Evolutionary conservation across 345 rosid genomes (phyloP).

Genomic region (Lepidium sativum): DNA sequence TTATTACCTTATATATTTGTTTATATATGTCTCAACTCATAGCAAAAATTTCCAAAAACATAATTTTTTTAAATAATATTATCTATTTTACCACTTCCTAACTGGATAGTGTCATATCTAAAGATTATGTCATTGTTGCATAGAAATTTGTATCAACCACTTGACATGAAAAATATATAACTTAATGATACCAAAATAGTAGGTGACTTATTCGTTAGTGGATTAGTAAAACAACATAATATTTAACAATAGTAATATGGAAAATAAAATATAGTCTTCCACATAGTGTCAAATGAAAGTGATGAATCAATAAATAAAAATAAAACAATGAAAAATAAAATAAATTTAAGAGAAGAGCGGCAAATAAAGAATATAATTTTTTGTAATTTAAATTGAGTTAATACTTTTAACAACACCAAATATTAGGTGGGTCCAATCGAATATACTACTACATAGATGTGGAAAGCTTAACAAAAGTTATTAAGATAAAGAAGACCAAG

Average conservation of each 20-base stretch:
- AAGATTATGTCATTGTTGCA: background rate
- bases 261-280: background rate
- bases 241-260: background rate
- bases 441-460: conserved; percentile 2
- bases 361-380: background rate
- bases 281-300: background rate
- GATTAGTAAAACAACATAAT: background rate
- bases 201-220: background rate
- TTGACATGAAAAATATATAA: background rate
- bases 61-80: background rate
- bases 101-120: conserved; percentile 14
- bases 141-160: background rate
- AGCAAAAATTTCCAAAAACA: conserved; percentile 3
- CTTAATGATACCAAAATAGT: background rate
- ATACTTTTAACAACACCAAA: too few species aligned
- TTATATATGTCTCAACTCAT: background rate
- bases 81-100: conserved; percentile 9
- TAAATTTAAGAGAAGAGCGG: background rate
- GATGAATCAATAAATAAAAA: background rate
- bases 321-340: background rate
- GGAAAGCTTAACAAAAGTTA: background rate
- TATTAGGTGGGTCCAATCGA: conserved; percentile 15
- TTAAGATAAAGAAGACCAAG: background rate
- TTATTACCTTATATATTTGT: background rate
- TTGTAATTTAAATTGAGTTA: background rate